Evolutionary conservation across 2,329 filamentous ascomycete genomes (phyloP), one percentile per base, ranked within the genome.

Genomic region (Parastagonospora nodorum): DNA sequence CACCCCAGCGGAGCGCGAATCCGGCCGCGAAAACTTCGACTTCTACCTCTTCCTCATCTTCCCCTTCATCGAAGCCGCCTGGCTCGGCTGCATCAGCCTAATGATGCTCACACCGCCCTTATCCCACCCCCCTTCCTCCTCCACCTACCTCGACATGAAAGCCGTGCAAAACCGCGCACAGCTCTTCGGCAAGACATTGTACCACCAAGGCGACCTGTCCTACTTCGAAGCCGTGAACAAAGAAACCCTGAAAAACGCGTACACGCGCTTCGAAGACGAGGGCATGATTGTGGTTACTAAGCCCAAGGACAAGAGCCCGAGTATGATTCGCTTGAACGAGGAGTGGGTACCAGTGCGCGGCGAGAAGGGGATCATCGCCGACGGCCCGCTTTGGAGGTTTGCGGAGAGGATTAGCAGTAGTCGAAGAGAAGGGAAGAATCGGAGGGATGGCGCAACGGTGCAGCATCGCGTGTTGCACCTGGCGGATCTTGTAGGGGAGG

Each of bases 181-280:
- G 66, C 68, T 94, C 49, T 58, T 97, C 28, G 94, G 94, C 47
- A 97, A 99, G 76, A 97, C 94, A 0, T 82, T 99, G 1, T 99
- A 97, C 69, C 93, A 99, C 71, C 93, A 99, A 77, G 94, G 94
- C 48, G 94, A 99, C 67, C 84, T 99, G 8, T 92, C 88, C 28
- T 99, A 99, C 76, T 97, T 97, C 62, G 94, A 99, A 76, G 92
- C 94, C 2, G 93, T 99, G 58, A 99, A 99, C 79, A 97, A 97
- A 66, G 93, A 99, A 74, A 96, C 92, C 0, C 83, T 99, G 49
- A 96, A 94, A 69, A 99, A 99, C 73, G 88, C 92, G 0, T 97
- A 93, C 74, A 82, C 85, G 32, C 85, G 91, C 12, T 96, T 96
- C 66, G 87, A 92, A 62, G 91, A 97, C 67, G 93, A 97, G 64